Base-by-base conservation (phyloP, 352 stramenopile genomes). In the Thalassiosira delicatula region DNA sequence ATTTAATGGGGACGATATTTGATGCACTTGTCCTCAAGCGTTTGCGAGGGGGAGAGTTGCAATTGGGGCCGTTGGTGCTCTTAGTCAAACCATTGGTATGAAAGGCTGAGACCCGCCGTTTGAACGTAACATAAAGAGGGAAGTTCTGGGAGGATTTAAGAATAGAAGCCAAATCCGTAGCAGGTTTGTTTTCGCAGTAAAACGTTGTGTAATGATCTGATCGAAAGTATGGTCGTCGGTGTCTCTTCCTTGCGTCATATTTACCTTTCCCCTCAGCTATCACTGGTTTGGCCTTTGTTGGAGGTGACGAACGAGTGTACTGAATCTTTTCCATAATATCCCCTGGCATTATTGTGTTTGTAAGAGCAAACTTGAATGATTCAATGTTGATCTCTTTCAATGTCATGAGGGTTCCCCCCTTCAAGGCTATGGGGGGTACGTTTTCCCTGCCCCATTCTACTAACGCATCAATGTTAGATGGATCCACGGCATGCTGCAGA, bases 241-340 rank as follows among this genome's bases (percentile, higher is more conserved):
- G n/a, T n/a, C n/a, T n/a, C n/a, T n/a, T n/a, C n/a, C n/a, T n/a
- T n/a, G 25, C 35, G 21, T 23, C 3, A 29, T 8, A 46, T 42
- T 56, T 57, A 29, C 40, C 59, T 29, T 29, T 60, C 14, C 72
- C 23, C 7, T 35, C 56, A 14, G 9, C 51, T 35, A 23, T 66
- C 3, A 25, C 23, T 14, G 19, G 12, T 53, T 49, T 49, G 9
- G 40, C 19, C 17, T 23, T 69, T 59, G 29, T 8, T 19, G 62
- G 32, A 25, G 57, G n/a, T 60, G 30, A 14, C 25, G 23, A 59
- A 35, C 21, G 21, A n/a, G 40, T 74, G 25, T 81, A 59, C 54
- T 85, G 44, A 49, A 85, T 60, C 57, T 77, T 80, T 23, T 77
- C 73, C 19, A 85, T 4, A n/a, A 57, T 62, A 59, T 70, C 68